Base-by-base conservation (phyloP, 1,139 yeast genomes). In the Sugiyamaella castrensis region DNA sequence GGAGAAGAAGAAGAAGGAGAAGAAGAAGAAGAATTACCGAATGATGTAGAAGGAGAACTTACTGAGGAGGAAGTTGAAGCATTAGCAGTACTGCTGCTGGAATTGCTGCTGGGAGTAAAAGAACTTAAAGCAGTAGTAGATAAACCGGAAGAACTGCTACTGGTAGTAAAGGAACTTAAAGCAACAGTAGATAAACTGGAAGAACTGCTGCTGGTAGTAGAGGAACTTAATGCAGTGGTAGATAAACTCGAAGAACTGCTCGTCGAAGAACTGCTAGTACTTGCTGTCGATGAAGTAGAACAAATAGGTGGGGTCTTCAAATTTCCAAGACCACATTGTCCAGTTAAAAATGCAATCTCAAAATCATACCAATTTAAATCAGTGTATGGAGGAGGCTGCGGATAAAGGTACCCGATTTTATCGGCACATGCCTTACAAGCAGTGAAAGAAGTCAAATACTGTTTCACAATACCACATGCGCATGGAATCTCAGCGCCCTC, bases 371-470 rank as follows among this genome's bases (percentile, higher is more conserved):
- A 37, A n/a, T 37, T 37, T 5, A 37, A 9, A 27, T 11, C 13
- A 12, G 40, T 27, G n/a, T 26, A 27, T 9, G 40, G 40, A 11
- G 40, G 40, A 6, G 12, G 16, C 15, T 26, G 6, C 10, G 30
- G 32, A 7, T 28, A 31, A 13, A 28, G 40, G 7, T 37, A 37
- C 3, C 32, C 40, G 4, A 37, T 33, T 27, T 33, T 31, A 27
- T 37, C 40, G 26, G 32, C 40, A 37, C 40, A 37, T 11, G 28
- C 33, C 16, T 37, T 37, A n/a, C 40, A 37, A 27, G 40, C 12
- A 37, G 40, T 31, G 15, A 37, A 37, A 8, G 40, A 31, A 37
- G 26, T 13, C n/a, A 33, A 12, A 27, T 37, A 37, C 16, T 37
- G 26, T 11, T 12, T 31, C 13, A 33, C 31, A 26, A 37, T 4